Conservation (phyloP, 2,329 filamentous ascomycete species). For the Rhytidhysteron rufulum region DNA sequence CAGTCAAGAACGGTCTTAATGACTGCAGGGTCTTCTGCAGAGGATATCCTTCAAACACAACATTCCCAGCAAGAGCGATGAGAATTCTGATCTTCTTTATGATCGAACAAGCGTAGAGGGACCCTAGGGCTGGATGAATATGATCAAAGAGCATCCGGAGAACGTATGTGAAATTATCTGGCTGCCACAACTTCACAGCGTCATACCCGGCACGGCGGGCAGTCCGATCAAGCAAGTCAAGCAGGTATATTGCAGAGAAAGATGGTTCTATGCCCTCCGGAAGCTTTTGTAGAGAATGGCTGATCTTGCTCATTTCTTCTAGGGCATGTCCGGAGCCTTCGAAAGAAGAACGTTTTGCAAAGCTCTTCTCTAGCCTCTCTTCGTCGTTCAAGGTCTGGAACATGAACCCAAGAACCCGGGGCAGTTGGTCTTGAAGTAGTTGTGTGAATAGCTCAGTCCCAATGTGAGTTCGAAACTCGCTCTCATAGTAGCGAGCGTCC, state of each 20-base stretch:
- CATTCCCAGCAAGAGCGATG: slow-evolving; percentile 69
- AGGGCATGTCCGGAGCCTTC: slow-evolving; percentile 61
- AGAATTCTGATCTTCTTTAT: slow-evolving; percentile 82
- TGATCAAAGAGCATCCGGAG: slow-evolving; percentile 75
- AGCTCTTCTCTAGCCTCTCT: slow-evolving; percentile 65
- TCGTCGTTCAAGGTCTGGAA: slow-evolving; percentile 54
- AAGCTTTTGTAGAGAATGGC: slow-evolving; percentile 62
- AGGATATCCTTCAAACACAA: slow-evolving; percentile 74
- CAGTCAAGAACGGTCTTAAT: slow-evolving; percentile 71
- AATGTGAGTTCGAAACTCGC: slow-evolving; percentile 64
- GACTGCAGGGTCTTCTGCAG: slow-evolving; percentile 86
- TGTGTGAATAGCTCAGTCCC: slow-evolving; percentile 63
- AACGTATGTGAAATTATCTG: slow-evolving; percentile 68
- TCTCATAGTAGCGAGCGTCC: slow-evolving; percentile 56
- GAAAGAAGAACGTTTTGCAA: slow-evolving; percentile 57
- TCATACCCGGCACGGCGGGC: slow-evolving; percentile 68
- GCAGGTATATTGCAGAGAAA: slow-evolving; percentile 74
- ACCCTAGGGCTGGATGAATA: slow-evolving; percentile 77
- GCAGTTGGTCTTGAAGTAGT: slow-evolving; percentile 66
- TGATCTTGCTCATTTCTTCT: slow-evolving; percentile 64
- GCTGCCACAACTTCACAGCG: slow-evolving; percentile 66
- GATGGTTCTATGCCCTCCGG: slow-evolving; percentile 81
- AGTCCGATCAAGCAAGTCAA: slow-evolving; percentile 72
- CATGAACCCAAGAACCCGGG: slow-evolving; percentile 71
- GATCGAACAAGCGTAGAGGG: slow-evolving; percentile 80